These are phyloP conservation scores for Austroboletus eburneus DNA, from an alignment of 768 basidiomycete genomes.

Conservation along the genomic window DNA sequence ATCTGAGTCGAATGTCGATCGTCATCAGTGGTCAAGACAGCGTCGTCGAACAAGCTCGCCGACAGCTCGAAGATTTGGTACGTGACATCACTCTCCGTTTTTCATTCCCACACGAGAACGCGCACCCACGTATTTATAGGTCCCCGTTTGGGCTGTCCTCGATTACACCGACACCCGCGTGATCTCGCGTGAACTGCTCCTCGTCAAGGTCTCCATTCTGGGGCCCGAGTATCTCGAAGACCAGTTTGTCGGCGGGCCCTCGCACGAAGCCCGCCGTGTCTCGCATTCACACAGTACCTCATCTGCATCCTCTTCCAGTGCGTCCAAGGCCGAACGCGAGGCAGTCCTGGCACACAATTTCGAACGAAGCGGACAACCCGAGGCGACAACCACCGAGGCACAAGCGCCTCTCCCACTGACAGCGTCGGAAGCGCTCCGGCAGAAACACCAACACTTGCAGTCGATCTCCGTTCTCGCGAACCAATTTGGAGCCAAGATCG, in stretches of 20 bases:
- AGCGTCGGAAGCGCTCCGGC: slow-evolving; percentile 81
- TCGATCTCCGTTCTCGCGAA: slow-evolving; percentile 79
- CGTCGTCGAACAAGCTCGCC: slow-evolving; percentile 93
- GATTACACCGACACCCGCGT: slow-evolving; percentile 93
- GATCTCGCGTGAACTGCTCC: slow-evolving; percentile 89
- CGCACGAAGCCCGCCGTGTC: slow-evolving; percentile 64
- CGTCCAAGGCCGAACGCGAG: slow-evolving; percentile 67
- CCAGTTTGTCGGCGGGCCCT: slow-evolving; percentile 81
- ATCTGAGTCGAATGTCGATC: slow-evolving; percentile 97
- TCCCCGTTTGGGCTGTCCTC: slow-evolving; percentile 98
- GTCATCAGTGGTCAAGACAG: slow-evolving; percentile 96
- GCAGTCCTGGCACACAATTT: slow-evolving; percentile 71
- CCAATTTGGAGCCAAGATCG: slow-evolving; percentile 91
- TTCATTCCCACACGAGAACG: neutral
- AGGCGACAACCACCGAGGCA: slow-evolving; percentile 13
- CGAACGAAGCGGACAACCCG: slow-evolving; percentile 52
- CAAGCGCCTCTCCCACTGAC: slow-evolving; percentile 48
- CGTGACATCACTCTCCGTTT: slow-evolving; percentile 28
- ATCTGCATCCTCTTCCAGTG: slow-evolving; percentile 19
- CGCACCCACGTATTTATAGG: slow-evolving; percentile 43
- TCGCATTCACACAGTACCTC: neutral
- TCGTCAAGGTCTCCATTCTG: slow-evolving; percentile 95
- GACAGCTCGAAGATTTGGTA: slow-evolving; percentile 95
- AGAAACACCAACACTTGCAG: slow-evolving; percentile 85
- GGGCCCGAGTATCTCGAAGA: slow-evolving; percentile 96